A percentile compares a stretch with the other conserved stretches of the same genome.
These are phyloP conservation scores for Exophiala spinifera DNA, from an alignment of 2,329 filamentous ascomycete genomes.

Conservation along the genomic window DNA sequence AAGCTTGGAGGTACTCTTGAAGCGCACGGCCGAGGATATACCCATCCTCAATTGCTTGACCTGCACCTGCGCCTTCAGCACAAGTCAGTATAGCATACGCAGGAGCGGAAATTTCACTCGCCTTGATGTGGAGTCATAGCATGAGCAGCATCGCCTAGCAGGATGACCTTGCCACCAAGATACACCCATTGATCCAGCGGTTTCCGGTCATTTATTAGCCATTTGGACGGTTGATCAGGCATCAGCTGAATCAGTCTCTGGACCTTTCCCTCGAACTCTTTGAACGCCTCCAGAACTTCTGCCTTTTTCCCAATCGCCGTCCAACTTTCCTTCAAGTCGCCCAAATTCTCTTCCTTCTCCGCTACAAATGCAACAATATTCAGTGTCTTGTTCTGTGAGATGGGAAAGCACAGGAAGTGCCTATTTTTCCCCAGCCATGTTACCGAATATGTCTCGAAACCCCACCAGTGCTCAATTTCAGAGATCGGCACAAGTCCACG, in stretches of 20 bases:
- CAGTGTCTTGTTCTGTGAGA: conserved; percentile 35
- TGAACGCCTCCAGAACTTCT: conserved; percentile 26
- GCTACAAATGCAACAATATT: conserved; percentile 40
- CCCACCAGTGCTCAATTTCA: conserved; percentile 26
- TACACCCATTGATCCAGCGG: conserved; percentile 25
- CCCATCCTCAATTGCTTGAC: conserved; percentile 65
- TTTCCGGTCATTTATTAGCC: conserved; percentile 23
- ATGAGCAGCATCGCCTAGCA: conserved; percentile 37
- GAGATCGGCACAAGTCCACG: conserved; percentile 17
- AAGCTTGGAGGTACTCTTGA: conserved; percentile 10
- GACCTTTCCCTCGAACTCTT: conserved; percentile 16
- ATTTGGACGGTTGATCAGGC: conserved; percentile 17
- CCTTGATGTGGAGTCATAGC: conserved; percentile 35
- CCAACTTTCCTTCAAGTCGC: conserved; percentile 38
- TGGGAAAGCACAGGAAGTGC: conserved; percentile 41
- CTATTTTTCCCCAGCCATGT: conserved; percentile 36
- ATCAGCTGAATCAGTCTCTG: conserved; percentile 22
- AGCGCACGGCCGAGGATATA: conserved; percentile 19
- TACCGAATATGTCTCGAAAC: conserved; percentile 28
- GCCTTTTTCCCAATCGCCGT: conserved; percentile 31
- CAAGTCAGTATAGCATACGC: background rate
- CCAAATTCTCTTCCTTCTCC: conserved; percentile 33
- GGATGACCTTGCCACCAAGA: conserved; percentile 22
- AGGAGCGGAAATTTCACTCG: background rate
- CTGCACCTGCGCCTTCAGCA: conserved; percentile 58